phyloP scores from a whole-genome alignment of 2,329 filamentous ascomycete genomes.

The Neopestalotiopsis sp. region DNA sequence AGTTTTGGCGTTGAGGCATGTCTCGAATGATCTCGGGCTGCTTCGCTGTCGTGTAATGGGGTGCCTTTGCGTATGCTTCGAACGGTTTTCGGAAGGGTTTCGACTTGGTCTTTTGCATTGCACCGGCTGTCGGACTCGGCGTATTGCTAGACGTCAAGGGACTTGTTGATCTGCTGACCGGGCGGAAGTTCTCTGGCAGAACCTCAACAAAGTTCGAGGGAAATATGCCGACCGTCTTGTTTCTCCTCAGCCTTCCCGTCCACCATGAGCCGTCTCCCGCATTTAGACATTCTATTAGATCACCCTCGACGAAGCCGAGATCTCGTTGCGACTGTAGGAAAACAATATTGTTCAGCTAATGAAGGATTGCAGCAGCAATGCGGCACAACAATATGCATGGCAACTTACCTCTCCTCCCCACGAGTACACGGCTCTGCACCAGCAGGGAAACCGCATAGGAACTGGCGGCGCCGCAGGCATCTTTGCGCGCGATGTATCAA shows the following conservation, averaged over 20 bases:
- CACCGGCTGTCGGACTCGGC: conserved; percentile 55
- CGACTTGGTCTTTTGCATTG: conserved; percentile 63
- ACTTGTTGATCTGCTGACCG: conserved; percentile 67
- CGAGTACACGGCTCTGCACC: conserved; percentile 89
- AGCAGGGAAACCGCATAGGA: conserved; percentile 84
- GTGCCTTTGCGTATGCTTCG: conserved; percentile 70
- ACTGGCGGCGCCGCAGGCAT: conserved; percentile 63
- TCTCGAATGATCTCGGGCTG: conserved; percentile 63
- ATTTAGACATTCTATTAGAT: conserved; percentile 97
- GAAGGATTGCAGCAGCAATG: background rate
- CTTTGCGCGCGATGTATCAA: conserved; percentile 47
- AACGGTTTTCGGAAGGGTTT: conserved; percentile 72
- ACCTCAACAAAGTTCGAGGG: conserved; percentile 98
- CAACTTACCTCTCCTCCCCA: conserved; percentile 81
- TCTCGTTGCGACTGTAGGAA: conserved; percentile 78
- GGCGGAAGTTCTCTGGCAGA: conserved; percentile 83
- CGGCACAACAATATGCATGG: conserved; percentile 14
- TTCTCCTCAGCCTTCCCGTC: conserved; percentile 89
- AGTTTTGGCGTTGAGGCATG: conserved; percentile 39
- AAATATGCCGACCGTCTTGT: conserved; percentile 89
- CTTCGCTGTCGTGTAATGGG: conserved; percentile 69
- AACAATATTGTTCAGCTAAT: background rate
- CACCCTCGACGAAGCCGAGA: conserved; percentile 95
- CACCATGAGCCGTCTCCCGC: conserved; percentile 98
- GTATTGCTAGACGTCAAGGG: conserved; percentile 63